Conservation (phyloP, 331 rosid species). For the Malus hybrid region DNA sequence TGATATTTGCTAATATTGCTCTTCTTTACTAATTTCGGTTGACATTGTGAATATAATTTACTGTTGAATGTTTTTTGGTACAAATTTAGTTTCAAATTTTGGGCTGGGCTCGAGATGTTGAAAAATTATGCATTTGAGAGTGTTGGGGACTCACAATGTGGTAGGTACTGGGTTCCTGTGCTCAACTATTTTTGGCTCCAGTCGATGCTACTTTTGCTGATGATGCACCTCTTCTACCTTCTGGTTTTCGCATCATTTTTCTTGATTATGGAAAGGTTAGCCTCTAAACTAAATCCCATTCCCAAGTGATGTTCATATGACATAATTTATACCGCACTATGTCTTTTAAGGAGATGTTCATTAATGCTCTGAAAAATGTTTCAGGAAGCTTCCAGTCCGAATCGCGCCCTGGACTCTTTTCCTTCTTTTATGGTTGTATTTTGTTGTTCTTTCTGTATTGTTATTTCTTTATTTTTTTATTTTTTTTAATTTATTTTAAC, state of each 20-base stretch:
- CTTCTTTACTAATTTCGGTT: too few species aligned
- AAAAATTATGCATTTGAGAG: too few species aligned
- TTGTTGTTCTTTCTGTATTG: too few species aligned
- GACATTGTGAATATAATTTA: too few species aligned
- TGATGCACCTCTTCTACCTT: constrained; percentile 96
- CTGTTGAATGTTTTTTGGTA: too few species aligned
- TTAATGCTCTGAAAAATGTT: background rate
- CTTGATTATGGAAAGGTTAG: constrained; percentile 94
- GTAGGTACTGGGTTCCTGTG: constrained; percentile 15
- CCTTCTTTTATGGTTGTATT: too few species aligned
- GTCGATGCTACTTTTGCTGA: constrained; percentile 98
- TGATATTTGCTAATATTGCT: background rate
- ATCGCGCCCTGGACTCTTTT: constrained; percentile 88
- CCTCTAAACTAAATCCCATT: background rate
- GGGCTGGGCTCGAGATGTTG: too few species aligned
- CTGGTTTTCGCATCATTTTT: constrained; percentile 38
- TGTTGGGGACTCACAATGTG: too few species aligned
- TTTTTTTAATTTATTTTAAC: too few species aligned
- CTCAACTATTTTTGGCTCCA: constrained; percentile 94
- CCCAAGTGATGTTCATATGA: background rate
- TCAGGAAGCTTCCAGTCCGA: constrained; percentile 94
- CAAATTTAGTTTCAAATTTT: too few species aligned
- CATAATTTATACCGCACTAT: background rate
- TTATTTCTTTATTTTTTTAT: too few species aligned
- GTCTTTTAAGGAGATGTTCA: background rate